A percentile compares a stretch with the other conserved stretches of the same genome.
Evolutionary conservation across 2,329 filamentous ascomycete species (phyloP).

Genomic region (Aspergillus bombycis): DNA sequence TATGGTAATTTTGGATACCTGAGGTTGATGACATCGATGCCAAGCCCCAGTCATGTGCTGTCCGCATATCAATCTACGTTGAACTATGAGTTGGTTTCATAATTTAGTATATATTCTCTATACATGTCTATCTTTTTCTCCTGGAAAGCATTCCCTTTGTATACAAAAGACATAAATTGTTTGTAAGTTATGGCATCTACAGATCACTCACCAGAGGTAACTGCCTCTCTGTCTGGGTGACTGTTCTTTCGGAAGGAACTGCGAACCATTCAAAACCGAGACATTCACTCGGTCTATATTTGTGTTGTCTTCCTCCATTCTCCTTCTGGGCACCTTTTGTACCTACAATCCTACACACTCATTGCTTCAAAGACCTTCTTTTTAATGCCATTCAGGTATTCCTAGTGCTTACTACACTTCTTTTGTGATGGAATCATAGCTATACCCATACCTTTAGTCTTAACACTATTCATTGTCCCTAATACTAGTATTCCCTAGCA

Average conservation of each 20-base stretch:
- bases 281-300: neutral
- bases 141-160: neutral
- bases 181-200: neutral
- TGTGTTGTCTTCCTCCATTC: neutral
- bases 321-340: neutral
- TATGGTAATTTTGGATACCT: conserved; percentile 4
- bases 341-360: neutral
- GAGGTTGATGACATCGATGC: conserved; percentile 4
- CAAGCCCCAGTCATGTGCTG: conserved; percentile 3
- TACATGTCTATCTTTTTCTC: neutral
- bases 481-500: neutral
- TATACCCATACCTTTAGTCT: neutral
- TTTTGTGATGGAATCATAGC: neutral
- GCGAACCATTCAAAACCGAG: neutral
- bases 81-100: neutral
- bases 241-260: neutral
- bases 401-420: neutral
- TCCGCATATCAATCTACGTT: neutral
- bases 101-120: neutral
- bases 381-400: neutral
- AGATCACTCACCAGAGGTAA: neutral
- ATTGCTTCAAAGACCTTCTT: neutral
- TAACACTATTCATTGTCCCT: neutral
- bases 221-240: neutral
- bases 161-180: neutral